Conservation (phyloP, 2,329 filamentous ascomycete genomes). For the Atkinsonella texensis region DNA sequence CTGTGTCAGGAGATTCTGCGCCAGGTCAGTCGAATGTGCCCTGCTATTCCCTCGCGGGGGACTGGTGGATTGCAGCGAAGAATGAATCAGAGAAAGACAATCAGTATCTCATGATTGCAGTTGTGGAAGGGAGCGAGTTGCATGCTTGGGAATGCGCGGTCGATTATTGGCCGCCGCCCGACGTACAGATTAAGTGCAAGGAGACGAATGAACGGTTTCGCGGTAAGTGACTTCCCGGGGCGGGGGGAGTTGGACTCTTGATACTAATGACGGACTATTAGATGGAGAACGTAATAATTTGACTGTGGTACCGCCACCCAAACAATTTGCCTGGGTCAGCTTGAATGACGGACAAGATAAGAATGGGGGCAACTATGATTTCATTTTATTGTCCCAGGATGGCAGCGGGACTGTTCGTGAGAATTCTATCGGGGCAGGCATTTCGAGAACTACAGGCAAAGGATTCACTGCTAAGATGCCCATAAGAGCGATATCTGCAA, state of each 20-base stretch:
- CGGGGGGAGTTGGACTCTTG: too few relatives aligned
- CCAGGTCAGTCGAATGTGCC: slow-evolving; percentile 8
- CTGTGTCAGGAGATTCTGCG: slow-evolving; percentile 3
- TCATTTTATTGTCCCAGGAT: slow-evolving; percentile 8
- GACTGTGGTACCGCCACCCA: slow-evolving; percentile 1
- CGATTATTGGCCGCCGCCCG: slow-evolving; percentile 8
- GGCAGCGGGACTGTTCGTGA: slow-evolving; percentile 8
- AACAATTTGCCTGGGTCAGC: slow-evolving; percentile 11
- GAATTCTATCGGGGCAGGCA: slow-evolving; percentile 6
- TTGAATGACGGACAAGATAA: background rate
- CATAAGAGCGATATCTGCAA: slow-evolving; percentile 8
- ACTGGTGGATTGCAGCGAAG: slow-evolving; percentile 5
- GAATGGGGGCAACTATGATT: slow-evolving; percentile 6
- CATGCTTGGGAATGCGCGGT: slow-evolving; percentile 11
- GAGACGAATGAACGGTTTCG: slow-evolving; percentile 6
- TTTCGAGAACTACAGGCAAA: slow-evolving; percentile 1
- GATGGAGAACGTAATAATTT: slow-evolving; percentile 7
- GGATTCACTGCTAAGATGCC: slow-evolving; percentile 6
- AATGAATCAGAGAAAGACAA: background rate
- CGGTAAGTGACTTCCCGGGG: slow-evolving; percentile 9
- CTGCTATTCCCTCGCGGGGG: slow-evolving; percentile 11
- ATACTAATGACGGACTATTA: background rate
- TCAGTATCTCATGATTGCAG: slow-evolving; percentile 8
- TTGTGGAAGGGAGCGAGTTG: slow-evolving; percentile 8
- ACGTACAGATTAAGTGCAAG: slow-evolving; percentile 8